Conservation (phyloP, 1,284 basidiomycete genomes). For the Papiliotrema flavescens region DNA sequence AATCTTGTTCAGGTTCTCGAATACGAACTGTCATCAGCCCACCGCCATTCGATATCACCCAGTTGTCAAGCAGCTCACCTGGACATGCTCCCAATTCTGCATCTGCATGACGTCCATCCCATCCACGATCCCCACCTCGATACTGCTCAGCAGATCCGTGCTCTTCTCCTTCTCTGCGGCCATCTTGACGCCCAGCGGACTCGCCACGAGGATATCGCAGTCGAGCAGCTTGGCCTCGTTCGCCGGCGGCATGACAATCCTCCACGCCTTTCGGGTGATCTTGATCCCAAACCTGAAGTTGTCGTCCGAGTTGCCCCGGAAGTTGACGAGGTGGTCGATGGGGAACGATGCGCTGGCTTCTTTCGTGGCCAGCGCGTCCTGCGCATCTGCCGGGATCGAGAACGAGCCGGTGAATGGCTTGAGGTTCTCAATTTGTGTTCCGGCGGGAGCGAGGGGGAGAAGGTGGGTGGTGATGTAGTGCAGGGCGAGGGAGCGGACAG, state of each 20-base stretch:
- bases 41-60: too few species aligned
- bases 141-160: conserved; percentile 85
- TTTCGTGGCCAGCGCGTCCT: conserved; percentile 68
- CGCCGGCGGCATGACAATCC: conserved; percentile 66
- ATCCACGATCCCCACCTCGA: conserved; percentile 90
- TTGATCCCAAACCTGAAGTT: conserved; percentile 90
- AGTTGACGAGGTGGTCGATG: conserved; percentile 84
- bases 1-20: conserved; percentile 78
- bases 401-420: conserved; percentile 80
- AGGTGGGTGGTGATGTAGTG: conserved; percentile 68
- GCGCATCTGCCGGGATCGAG: conserved; percentile 68
- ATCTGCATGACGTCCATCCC: conserved; percentile 90
- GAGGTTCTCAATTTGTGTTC: conserved; percentile 76
- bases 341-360: conserved; percentile 65
- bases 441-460: conserved; percentile 61
- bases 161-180: conserved; percentile 91
- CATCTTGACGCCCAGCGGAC: conserved; percentile 85
- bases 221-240: conserved; percentile 52
- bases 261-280: conserved; percentile 82
- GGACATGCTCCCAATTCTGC: conserved; percentile 99
- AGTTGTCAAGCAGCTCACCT: conserved; percentile 54
- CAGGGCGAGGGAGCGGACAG: conserved; percentile 84
- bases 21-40: conserved; percentile 62
- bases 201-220: conserved; percentile 87
- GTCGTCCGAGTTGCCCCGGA: conserved; percentile 96